Evolutionary conservation across 1,284 basidiomycete species (phyloP), one percentile per base, ranked within the genome.

Genomic region (Marasmius oreades): DNA sequence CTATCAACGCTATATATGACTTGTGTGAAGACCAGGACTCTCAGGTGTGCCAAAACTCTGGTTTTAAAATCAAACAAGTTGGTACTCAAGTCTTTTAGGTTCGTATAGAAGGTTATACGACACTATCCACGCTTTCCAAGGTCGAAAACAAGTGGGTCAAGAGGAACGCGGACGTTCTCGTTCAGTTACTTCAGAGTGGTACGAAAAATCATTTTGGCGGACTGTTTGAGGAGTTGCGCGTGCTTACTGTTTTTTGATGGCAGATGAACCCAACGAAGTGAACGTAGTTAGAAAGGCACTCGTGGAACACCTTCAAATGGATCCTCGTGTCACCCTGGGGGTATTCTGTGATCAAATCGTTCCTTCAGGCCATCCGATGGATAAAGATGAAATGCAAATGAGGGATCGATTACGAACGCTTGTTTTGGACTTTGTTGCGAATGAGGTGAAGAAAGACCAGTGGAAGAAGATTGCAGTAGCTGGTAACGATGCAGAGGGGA

Each of bases 161-260:
- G 68, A 70, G 86, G 58, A 89, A 89, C 66, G 82, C 82, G 1
- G 86, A 89, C 67, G 86, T 89, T 4, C 71, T 89, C 28, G 75
- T 90, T 16, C 86, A 89, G 60, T 69, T 89, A n/a, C 74, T 89
- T 4, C 88, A 89, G 68, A 85, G 82, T 62, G 86, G 86, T 88
- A 65, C 65, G 84, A 77, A 18, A 26, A 18, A 26, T 46, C 14
- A 22, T 60, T 22, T n/a, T n/a, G n/a, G n/a, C n/a, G n/a, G 33
- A n/a, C 33, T 6, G n/a, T 26, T 50, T 39, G 7, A 61, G 18
- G 53, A 31, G 28, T 28, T 6, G 16, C 42, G 45, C n/a, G 10
- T 55, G n/a, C 22, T 52, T 26, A 31, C 51, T 51, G 52, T 53
- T 58, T 43, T 53, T 51, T 56, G 43, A 34, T 43, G 18, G 23